Evolutionary conservation across 208 protist species (phyloP).

Genomic region (Trypanosoma brucei): DNA sequence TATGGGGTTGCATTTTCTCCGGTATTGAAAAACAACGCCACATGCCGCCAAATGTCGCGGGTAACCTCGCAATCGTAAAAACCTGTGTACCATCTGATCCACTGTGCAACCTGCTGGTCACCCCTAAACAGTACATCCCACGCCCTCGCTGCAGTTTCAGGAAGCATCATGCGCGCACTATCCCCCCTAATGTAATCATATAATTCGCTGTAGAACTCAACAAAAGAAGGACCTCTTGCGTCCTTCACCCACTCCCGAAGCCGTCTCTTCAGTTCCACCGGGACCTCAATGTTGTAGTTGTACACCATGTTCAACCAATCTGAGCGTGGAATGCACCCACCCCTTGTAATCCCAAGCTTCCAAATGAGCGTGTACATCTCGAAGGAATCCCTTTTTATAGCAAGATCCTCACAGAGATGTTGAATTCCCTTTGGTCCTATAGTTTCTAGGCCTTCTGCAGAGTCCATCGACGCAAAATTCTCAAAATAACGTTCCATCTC

Average conservation of each 20-base stretch:
- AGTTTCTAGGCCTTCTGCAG: slow-evolving; percentile 37
- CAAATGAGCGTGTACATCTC: slow-evolving; percentile 74
- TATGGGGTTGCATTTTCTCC: slow-evolving; percentile 14
- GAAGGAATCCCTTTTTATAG: slow-evolving; percentile 32
- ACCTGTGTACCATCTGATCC: slow-evolving; percentile 46
- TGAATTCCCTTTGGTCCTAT: slow-evolving; percentile 53
- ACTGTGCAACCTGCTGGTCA: slow-evolving; percentile 26
- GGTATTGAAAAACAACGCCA: slow-evolving; percentile 39
- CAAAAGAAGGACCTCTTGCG: slow-evolving; percentile 30
- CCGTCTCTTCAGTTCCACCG: slow-evolving; percentile 37
- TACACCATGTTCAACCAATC: slow-evolving; percentile 78
- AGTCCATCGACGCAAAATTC: slow-evolving; percentile 33
- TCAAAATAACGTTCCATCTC: slow-evolving; percentile 73
- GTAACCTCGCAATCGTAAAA: slow-evolving; percentile 46
- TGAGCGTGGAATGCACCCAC: slow-evolving; percentile 38
- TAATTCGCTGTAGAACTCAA: slow-evolving; percentile 73
- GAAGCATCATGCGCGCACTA: slow-evolving; percentile 52
- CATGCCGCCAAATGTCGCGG: slow-evolving; percentile 80
- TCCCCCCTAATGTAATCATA: slow-evolving; percentile 88
- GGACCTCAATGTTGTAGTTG: slow-evolving; percentile 40
- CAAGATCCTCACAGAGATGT: slow-evolving; percentile 50
- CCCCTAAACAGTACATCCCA: slow-evolving; percentile 66
- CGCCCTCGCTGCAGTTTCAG: slow-evolving; percentile 32
- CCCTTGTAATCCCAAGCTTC: slow-evolving; percentile 57
- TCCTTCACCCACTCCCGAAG: slow-evolving; percentile 54